These are phyloP conservation scores for Ascosphaera aggregata DNA, from an alignment of 2,329 filamentous ascomycete species.

Conservation along the genomic window DNA sequence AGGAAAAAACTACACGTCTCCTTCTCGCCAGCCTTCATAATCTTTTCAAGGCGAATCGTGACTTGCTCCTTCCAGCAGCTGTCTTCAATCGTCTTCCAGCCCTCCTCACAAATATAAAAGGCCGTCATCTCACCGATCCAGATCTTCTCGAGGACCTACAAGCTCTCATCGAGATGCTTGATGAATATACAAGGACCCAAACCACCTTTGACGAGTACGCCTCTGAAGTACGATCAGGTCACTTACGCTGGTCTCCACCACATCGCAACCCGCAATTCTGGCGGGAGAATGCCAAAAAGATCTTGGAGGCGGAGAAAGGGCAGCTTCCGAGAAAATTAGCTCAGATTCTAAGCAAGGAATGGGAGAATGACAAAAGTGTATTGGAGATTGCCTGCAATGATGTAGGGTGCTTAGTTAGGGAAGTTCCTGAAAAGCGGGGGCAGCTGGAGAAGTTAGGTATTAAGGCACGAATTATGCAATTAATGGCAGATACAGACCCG, in stretches of 20 bases:
- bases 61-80: conserved; percentile 50
- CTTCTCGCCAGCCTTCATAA: conserved; percentile 77
- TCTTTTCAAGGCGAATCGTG: conserved; percentile 52
- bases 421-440: conserved; percentile 61
- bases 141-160: conserved; percentile 26
- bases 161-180: conserved; percentile 40
- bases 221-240: conserved; percentile 63
- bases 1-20: conserved; percentile 91
- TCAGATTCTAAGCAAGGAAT: conserved; percentile 61
- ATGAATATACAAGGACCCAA: conserved; percentile 56
- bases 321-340: conserved; percentile 57
- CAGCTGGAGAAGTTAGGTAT: conserved; percentile 64
- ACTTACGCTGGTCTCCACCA: conserved; percentile 79
- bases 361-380: conserved; percentile 70
- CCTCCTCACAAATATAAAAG: conserved; percentile 33
- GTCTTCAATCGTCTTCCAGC: conserved; percentile 60
- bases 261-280: conserved; percentile 75
- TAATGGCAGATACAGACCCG: conserved; percentile 80
- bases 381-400: conserved; percentile 87
- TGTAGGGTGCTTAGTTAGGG: conserved; percentile 66
- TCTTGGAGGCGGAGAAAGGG: conserved; percentile 62
- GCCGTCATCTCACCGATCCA: conserved; percentile 25
- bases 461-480: conserved; percentile 73
- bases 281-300: conserved; percentile 72
- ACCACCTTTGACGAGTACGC: conserved; percentile 48